Evolutionary conservation across 1,284 basidiomycete species (phyloP).

Genomic region (Apiotrichum akiyoshidainum): DNA sequence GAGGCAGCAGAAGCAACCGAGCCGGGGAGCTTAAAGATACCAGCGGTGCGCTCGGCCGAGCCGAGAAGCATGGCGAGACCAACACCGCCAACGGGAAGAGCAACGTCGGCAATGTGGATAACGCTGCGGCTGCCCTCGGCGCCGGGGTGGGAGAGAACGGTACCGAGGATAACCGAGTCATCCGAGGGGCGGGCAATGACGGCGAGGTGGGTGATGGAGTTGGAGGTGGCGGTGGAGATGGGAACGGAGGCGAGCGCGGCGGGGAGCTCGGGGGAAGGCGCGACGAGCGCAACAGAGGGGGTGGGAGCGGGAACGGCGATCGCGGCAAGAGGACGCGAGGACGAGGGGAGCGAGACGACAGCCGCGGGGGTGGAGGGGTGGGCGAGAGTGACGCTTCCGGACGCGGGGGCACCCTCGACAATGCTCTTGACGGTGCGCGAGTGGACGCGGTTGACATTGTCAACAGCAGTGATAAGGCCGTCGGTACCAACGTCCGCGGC

Average conservation of each 20-base stretch:
- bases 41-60: conserved; percentile 23
- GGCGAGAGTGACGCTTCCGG: conserved; percentile 7
- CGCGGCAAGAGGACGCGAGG: conserved; percentile 22
- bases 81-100: conserved; percentile 33
- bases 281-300: conserved; percentile 32
- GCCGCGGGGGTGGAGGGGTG: conserved; percentile 15
- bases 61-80: conserved; percentile 40
- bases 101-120: conserved; percentile 38
- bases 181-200: conserved; percentile 14
- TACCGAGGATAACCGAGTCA: conserved; percentile 23
- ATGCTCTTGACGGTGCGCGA: conserved; percentile 12
- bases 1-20: neutral
- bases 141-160: conserved; percentile 14
- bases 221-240: conserved; percentile 23
- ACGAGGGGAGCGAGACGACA: conserved; percentile 25
- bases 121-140: conserved; percentile 28
- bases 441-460: conserved; percentile 19
- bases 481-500: conserved; percentile 31
- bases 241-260: conserved; percentile 27
- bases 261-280: conserved; percentile 28
- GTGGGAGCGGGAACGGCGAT: conserved; percentile 27
- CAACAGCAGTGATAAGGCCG: conserved; percentile 32
- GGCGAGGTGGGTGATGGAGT: conserved; percentile 28
- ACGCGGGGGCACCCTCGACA: neutral
- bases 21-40: conserved; percentile 18